phyloP scores from a whole-genome alignment of 345 rosid species.

The Populus nigra region DNA sequence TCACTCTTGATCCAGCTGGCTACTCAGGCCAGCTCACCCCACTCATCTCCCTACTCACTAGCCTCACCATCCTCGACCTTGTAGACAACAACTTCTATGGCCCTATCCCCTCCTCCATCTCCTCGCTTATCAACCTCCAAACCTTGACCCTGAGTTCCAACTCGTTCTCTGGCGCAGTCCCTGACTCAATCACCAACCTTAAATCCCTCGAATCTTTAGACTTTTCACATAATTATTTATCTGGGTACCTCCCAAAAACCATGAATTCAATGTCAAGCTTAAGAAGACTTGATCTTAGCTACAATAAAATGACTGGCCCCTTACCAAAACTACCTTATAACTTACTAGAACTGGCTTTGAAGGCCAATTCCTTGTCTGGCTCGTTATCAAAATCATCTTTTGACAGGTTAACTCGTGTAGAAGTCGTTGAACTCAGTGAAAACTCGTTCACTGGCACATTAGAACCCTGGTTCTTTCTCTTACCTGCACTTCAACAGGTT shows the following conservation, averaged over 20 bases:
- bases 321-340: constrained; percentile 60
- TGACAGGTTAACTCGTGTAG: constrained; percentile 55
- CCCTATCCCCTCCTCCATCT: constrained; percentile 54
- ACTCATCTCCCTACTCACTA: constrained; percentile 47
- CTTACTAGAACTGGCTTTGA: constrained; percentile 60
- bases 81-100: constrained; percentile 73
- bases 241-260: constrained; percentile 56
- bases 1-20: constrained; percentile 78
- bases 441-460: constrained; percentile 71
- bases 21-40: constrained; percentile 78
- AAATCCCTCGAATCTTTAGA: constrained; percentile 52
- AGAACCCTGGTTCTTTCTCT: constrained; percentile 67
- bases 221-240: constrained; percentile 58
- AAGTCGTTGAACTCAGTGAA: constrained; percentile 74
- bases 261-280: constrained; percentile 38
- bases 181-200: constrained; percentile 43
- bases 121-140: constrained; percentile 53
- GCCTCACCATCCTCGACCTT: constrained; percentile 61
- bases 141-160: constrained; percentile 61
- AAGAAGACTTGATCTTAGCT: constrained; percentile 67
- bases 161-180: constrained; percentile 62
- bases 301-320: constrained; percentile 64
- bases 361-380: constrained; percentile 68
- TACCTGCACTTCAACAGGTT: constrained; percentile 70
- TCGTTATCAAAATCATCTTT: constrained; percentile 45